Evolutionary conservation across 352 stramenopile species (phyloP), one percentile per base, ranked within the genome.

Genomic region (Globisporangium paddicum): DNA sequence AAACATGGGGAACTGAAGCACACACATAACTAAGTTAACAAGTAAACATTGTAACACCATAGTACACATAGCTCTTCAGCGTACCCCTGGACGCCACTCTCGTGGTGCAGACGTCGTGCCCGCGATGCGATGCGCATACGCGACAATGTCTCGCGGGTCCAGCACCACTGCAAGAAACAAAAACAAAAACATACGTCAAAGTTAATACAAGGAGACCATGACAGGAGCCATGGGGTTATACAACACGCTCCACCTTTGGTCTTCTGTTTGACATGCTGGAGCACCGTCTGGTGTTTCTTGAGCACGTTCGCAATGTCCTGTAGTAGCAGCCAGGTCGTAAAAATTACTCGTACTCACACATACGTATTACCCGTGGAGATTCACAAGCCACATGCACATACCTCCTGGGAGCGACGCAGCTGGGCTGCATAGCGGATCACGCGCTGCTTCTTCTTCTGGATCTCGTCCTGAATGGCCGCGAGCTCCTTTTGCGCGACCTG

Each of bases 91-190:
- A 37, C 82, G 77, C 84, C 84, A 94, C 37, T 90, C 75, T 54
- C 77, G 75, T 3, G 82, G 79, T 0, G 84, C 84, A 7, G 78
- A 87, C 23, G 84, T 92, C 40, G 84, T 91, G 26, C 82, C 79
- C 0, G 82, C 81, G 69, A 94, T 90, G 28, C 80, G 78, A 45
- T 94, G 84, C 40, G 84, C 82, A 64, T 94, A 94, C 25, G 84
- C 82, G 14, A 94, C 77, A 23, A 94, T 66, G 14, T 92, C 77
- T 1, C 64, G 73, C 14, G 82, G 79, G 48, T 90, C 78, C 55
- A 92, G 62, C 42, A 86, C 64, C 26, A 80, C 79, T 91, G 16
- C n/a, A 49, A 19, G 8, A 49, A n/a, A 34, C 28, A 16, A 10
- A 58, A 21, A 63, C 30, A n/a, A 13, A 47, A 13, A 60, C 1